Conservation (phyloP, 495 filamentous ascomycete species). For the Lineolata rhizophorae region DNA sequence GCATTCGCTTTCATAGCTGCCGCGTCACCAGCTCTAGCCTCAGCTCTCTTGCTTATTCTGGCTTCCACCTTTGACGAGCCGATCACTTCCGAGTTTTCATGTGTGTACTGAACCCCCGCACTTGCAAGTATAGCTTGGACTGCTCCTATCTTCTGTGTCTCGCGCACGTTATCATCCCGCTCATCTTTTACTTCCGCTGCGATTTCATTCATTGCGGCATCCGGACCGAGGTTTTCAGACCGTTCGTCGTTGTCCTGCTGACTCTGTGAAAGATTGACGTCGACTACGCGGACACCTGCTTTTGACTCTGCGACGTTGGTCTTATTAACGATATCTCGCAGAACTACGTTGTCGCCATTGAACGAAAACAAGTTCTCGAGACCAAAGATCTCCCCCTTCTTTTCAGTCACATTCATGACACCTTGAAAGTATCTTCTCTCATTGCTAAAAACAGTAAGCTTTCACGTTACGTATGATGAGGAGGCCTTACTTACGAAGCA, state of each 20-base stretch:
- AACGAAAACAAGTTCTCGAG: conserved; percentile 72
- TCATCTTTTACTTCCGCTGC: conserved; percentile 22
- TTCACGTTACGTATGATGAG: no score
- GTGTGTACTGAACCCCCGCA: conserved; percentile 86
- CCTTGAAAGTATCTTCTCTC: conserved; percentile 93
- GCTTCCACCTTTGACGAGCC: conserved; percentile 73
- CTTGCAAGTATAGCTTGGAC: conserved; percentile 74
- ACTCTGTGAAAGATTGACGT: conserved; percentile 31
- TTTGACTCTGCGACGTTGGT: conserved; percentile 89
- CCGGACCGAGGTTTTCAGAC: conserved; percentile 25
- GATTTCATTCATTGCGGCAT: conserved; percentile 55
- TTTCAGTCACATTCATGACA: conserved; percentile 58
- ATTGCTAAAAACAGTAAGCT: no score
- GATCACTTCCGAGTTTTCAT: conserved; percentile 90
- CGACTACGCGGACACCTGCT: conserved; percentile 60
- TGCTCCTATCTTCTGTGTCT: conserved; percentile 37
- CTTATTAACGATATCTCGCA: conserved; percentile 89
- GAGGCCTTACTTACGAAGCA: conserved; percentile 36
- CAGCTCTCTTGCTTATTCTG: conserved; percentile 51
- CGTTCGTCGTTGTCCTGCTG: conserved; percentile 27
- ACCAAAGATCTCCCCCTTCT: conserved; percentile 89
- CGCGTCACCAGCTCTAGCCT: conserved; percentile 28
- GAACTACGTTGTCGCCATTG: conserved; percentile 53
- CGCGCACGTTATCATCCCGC: conserved; percentile 11
- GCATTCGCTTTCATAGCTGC: conserved; percentile 10